These are phyloP conservation scores for Ganoderma lucidum DNA, from an alignment of 1,284 basidiomycete species.

Conservation along the genomic window DNA sequence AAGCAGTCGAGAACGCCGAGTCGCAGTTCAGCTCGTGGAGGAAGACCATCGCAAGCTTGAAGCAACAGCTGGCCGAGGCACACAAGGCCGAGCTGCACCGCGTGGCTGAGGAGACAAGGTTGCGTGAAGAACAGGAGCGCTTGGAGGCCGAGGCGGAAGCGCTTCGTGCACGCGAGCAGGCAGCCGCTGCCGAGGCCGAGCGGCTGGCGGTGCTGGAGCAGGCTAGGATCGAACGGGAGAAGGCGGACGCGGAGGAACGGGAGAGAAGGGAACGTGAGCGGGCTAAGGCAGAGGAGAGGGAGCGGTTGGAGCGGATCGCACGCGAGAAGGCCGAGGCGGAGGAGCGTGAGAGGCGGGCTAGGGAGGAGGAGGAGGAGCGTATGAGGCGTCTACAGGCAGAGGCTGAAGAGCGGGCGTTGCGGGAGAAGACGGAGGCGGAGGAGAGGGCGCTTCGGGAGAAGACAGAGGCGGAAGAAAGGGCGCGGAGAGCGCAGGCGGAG, in stretches of 20 bases:
- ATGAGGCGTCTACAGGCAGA: conserved; percentile 3
- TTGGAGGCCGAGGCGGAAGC: conserved; percentile 43
- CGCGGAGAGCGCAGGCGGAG: conserved; percentile 45
- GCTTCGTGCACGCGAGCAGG: conserved; percentile 29
- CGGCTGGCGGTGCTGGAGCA: conserved; percentile 31
- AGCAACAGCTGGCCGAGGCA: conserved; percentile 41
- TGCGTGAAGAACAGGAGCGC: conserved; percentile 44
- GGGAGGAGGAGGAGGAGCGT: conserved; percentile 32
- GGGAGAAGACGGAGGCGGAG: conserved; percentile 35
- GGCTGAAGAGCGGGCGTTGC: conserved; percentile 34
- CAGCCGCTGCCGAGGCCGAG: conserved; percentile 36
- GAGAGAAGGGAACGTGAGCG: conserved; percentile 45
- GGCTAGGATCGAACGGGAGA: conserved; percentile 38
- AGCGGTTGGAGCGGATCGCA: conserved; percentile 34
- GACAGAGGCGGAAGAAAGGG: conserved; percentile 36
- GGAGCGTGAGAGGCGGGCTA: conserved; percentile 28
- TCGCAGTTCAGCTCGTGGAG: conserved; percentile 56
- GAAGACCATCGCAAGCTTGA: conserved; percentile 50
- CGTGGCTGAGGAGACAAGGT: conserved; percentile 42
- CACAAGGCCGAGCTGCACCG: conserved; percentile 43
- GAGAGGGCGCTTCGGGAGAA: conserved; percentile 34
- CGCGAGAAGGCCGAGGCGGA: conserved; percentile 36
- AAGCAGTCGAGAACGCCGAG: conserved; percentile 58
- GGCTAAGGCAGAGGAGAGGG: conserved; percentile 34
- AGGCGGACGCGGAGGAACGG: conserved; percentile 37